Evolutionary conservation across 345 rosid species (phyloP).

Genomic region (Orychophragmus violaceus): DNA sequence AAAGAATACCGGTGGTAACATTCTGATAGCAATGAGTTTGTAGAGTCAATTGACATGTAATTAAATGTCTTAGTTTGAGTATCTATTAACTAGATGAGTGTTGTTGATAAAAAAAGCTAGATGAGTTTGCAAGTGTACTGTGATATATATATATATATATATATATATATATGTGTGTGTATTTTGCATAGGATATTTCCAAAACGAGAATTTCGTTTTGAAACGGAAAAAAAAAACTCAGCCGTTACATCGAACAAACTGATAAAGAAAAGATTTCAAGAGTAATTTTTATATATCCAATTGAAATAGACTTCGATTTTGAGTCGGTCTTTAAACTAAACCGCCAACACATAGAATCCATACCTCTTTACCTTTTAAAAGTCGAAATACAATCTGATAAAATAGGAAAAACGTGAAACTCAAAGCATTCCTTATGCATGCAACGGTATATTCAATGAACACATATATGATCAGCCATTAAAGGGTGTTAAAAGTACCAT

Average conservation of each 20-base stretch:
- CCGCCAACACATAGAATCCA: neutral
- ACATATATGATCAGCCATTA: neutral
- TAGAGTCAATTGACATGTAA: neutral
- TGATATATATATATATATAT: no score
- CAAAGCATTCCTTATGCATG: slow-evolving; percentile 5
- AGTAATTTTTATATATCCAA: neutral
- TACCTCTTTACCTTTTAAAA: neutral
- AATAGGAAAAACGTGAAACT: neutral
- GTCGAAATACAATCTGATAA: neutral
- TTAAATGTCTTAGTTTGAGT: neutral
- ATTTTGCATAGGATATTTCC: neutral
- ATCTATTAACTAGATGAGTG: neutral
- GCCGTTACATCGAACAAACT: neutral
- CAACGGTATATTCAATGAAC: neutral
- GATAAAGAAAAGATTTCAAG: neutral
- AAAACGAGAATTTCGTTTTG: slow-evolving; percentile 1
- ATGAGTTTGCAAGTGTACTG: neutral
- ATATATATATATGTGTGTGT: no score
- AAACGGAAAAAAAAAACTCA: neutral
- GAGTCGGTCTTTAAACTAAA: neutral
- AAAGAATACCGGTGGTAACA: neutral
- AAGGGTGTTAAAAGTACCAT: neutral
- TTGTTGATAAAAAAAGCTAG: no score
- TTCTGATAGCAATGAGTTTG: neutral
- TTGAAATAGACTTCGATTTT: neutral